Base-by-base conservation (phyloP, 257 asterid genomes). In the Plantago major region DNA sequence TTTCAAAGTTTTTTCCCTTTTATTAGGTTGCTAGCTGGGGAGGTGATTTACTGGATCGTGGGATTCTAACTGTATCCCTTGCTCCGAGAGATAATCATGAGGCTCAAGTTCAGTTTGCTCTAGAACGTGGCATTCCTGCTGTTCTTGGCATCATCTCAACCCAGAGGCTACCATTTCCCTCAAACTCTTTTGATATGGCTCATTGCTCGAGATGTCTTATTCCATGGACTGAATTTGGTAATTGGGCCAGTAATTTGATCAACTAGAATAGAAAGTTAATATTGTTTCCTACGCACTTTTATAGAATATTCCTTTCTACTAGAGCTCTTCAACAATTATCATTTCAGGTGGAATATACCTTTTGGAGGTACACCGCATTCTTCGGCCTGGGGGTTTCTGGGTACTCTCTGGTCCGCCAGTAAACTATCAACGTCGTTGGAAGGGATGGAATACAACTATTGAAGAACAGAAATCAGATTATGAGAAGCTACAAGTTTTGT, bases 51-150 rank as follows among this genome's bases (percentile, higher is more conserved):
- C 68, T 82, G 28, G 80, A 68, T 66, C 83, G 78, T 3, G 83
- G 83, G 65, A 77, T 82, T 60, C 57, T 82, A 19, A 74, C 89
- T 0, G 71, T 82, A 42, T 82, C 89, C 55, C 76, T 82, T 37
- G 89, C 89, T n/a, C 89, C 89, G 1, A 74, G 85, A 65, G 85
- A 82, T 73, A 79, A 79, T 57, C 85, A 82, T 6, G 75, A 82
- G 62, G 89, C 89, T 12, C 89, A 82, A 75, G 85, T 82, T 72
- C 85, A 79, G 52, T 82, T 79, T 19, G 85, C 85, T 30, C 66
- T 82, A 10, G 89, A 82, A 58, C 85, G 89, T 46, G 89, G 85
- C 45, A 77, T 79, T 57, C 89, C 89, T 4, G 89, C 89, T 14
- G 74, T 82, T 64, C 65, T 82, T 16, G 89, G 89, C 22, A 57